phyloP scores from a whole-genome alignment of 2,329 filamentous ascomycete species.

The Aspergillus sp. region DNA sequence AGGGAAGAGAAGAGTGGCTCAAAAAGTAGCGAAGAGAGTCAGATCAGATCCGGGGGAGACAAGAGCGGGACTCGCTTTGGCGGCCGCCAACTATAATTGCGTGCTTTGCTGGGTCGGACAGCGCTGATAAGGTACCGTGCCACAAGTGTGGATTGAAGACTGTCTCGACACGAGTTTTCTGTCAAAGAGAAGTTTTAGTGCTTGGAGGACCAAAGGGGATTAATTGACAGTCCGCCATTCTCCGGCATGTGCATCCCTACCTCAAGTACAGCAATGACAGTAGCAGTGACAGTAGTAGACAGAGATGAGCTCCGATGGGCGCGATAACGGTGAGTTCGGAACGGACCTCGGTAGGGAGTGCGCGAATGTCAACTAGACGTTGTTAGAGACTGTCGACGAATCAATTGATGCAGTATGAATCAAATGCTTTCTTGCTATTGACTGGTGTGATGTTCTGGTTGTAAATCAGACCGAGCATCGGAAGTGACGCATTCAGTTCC shows the following conservation, averaged over 20 bases:
- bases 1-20: slow-evolving; percentile 2
- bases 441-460: neutral
- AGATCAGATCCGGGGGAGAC: neutral
- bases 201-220: neutral
- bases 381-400: neutral
- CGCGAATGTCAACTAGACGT: neutral
- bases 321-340: neutral
- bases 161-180: neutral
- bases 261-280: no score
- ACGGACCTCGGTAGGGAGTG: neutral
- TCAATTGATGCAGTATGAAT: neutral
- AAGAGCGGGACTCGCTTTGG: slow-evolving; percentile 1
- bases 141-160: neutral
- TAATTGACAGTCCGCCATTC: neutral
- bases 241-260: neutral
- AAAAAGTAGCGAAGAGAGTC: slow-evolving; percentile 1
- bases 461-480: neutral
- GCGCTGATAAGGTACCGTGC: neutral
- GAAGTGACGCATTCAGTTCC: neutral
- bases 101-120: neutral
- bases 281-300: neutral
- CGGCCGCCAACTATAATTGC: slow-evolving; percentile 6
- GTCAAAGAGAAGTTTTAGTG: neutral
- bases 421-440: neutral
- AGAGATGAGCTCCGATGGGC: neutral